These are phyloP conservation scores for Drechslera avenae DNA, from an alignment of 2,329 filamentous ascomycete genomes.

Conservation along the genomic window DNA sequence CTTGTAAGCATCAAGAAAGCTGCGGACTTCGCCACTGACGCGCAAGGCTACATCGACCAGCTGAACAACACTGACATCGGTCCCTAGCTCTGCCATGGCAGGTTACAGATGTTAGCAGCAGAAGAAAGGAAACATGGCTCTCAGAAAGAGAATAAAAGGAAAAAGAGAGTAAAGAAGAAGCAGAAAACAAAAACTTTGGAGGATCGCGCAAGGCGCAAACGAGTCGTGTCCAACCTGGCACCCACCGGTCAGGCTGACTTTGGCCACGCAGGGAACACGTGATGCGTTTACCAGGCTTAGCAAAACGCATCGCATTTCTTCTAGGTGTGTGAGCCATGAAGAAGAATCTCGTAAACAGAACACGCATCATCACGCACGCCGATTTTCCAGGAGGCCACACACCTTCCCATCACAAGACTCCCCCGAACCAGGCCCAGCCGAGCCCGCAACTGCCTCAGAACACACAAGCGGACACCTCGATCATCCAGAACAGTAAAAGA, in stretches of 20 bases:
- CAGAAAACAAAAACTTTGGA: neutral
- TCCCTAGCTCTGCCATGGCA: constrained; percentile 1
- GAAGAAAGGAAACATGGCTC: no score
- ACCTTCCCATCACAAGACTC: no score
- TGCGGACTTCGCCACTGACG: neutral
- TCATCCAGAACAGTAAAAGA: neutral
- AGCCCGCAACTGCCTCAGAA: no score
- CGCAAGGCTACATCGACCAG: constrained; percentile 3
- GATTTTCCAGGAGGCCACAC: no score
- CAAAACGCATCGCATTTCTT: no score
- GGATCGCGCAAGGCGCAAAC: neutral
- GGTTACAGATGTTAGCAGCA: neutral
- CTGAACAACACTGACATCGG: neutral
- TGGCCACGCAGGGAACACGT: neutral
- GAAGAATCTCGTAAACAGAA: no score
- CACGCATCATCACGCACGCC: no score
- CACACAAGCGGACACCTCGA: neutral
- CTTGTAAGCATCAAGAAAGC: constrained; percentile 4
- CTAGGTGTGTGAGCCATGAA: no score
- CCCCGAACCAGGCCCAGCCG: no score
- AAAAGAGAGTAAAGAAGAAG: neutral
- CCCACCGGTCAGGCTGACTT: neutral
- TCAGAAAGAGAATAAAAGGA: neutral
- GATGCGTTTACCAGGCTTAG: no score
- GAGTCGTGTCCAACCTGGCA: neutral